Percentiles rank a stretch among this genome's conserved stretches.
Evolutionary conservation across 1,284 basidiomycete species (phyloP).

Genomic region (Puccinia triticina): DNA sequence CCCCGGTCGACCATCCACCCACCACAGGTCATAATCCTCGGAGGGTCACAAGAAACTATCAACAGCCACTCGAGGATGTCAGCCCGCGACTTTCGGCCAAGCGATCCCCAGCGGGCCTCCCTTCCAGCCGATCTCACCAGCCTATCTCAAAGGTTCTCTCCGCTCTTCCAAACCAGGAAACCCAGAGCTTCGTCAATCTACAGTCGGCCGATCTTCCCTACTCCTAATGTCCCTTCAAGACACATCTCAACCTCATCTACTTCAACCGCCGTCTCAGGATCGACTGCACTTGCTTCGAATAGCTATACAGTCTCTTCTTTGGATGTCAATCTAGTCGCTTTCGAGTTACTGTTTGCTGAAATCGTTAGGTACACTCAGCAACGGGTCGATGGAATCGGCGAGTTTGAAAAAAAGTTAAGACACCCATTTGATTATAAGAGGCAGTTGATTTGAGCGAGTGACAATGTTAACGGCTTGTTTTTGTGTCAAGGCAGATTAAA

Average conservation of each 20-base stretch:
- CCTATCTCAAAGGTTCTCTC: slow-evolving; percentile 14
- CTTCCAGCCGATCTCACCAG: slow-evolving; percentile 23
- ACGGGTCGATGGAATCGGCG: slow-evolving; percentile 87
- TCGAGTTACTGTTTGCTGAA: slow-evolving; percentile 87
- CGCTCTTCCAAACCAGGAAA: slow-evolving; percentile 19
- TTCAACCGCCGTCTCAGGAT: slow-evolving; percentile 15
- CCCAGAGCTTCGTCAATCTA: slow-evolving; percentile 12
- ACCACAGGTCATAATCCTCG: no score
- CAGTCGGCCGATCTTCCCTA: slow-evolving; percentile 24
- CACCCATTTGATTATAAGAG: slow-evolving; percentile 35
- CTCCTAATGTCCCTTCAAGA: slow-evolving; percentile 2
- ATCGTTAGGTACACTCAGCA: slow-evolving; percentile 93
- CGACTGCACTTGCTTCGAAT: neutral
- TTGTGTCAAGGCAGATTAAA: slow-evolving; percentile 65
- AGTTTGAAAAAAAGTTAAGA: slow-evolving; percentile 77
- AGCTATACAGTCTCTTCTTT: slow-evolving; percentile 22
- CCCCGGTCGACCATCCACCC: neutral
- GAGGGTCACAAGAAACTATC: no score
- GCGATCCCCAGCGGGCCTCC: slow-evolving; percentile 11
- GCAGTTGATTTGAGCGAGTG: neutral
- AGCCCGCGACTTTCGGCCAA: slow-evolving; percentile 11
- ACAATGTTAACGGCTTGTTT: slow-evolving; percentile 62
- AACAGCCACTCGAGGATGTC: neutral
- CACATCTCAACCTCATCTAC: slow-evolving; percentile 21
- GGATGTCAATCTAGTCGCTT: slow-evolving; percentile 73